Conservation (phyloP, 1,284 basidiomycete genomes). For the Acaromyces ingoldii region DNA sequence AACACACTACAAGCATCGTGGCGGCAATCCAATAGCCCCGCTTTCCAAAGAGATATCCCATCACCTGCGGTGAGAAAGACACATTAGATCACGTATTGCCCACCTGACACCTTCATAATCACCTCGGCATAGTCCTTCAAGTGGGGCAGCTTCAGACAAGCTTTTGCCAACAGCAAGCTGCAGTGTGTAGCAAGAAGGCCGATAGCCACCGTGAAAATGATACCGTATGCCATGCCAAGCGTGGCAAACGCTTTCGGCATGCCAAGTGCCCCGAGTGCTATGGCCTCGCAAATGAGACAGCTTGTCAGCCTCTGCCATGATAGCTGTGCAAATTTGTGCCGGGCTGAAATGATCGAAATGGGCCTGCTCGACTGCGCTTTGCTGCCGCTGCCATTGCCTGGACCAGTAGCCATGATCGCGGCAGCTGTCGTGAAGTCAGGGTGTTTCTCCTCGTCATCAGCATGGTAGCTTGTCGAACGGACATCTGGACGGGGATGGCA, state of each 20-base stretch:
- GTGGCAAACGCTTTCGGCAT: conserved; percentile 37
- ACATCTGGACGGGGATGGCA: no score
- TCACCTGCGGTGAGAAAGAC: not conserved
- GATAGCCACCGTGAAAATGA: conserved; percentile 26
- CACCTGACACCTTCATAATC: conserved; percentile 20
- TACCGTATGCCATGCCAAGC: conserved; percentile 39
- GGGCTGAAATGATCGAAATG: no score
- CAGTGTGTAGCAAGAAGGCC: conserved; percentile 41
- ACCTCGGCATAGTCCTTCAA: conserved; percentile 34
- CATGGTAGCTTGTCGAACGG: no score
- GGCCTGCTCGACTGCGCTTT: no score
- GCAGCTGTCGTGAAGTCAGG: no score
- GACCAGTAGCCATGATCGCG: no score
- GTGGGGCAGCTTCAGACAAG: conserved; percentile 32
- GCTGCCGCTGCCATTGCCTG: no score
- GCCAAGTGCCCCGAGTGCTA: conserved; percentile 34
- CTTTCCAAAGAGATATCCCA: conserved; percentile 3
- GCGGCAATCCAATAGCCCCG: no score
- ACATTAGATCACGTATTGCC: conserved; percentile 2
- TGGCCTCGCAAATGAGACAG: conserved; percentile 34
- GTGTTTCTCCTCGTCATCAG: no score
- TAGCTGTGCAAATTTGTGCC: no score
- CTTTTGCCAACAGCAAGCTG: conserved; percentile 30
- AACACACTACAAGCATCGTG: not conserved
- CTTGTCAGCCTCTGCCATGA: no score